phyloP scores from a whole-genome alignment of 345 rosid genomes.

The Dipteronia sinensis region DNA sequence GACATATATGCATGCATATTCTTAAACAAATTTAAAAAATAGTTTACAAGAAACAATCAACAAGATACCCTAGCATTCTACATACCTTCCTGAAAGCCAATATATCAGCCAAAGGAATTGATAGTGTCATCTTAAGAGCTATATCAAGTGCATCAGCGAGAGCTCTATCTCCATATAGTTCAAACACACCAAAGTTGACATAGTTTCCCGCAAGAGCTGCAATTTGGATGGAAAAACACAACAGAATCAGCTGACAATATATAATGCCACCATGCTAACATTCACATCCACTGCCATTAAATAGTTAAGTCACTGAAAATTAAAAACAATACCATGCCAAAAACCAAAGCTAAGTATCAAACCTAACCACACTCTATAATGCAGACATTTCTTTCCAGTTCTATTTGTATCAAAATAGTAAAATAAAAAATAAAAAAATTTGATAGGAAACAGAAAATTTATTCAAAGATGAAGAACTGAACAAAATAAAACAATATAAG shows the following conservation, averaged over 20 bases:
- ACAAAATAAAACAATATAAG: too few relatives aligned
- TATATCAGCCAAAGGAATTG: constrained; percentile 92
- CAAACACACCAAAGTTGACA: constrained; percentile 97
- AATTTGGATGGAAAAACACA: constrained; percentile 26
- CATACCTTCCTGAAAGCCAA: constrained; percentile 92
- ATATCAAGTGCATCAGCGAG: constrained; percentile 94
- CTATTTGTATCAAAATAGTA: too few relatives aligned
- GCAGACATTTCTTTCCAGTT: too few relatives aligned
- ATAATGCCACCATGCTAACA: background rate
- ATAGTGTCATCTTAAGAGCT: constrained; percentile 81
- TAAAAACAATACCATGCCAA: too few relatives aligned
- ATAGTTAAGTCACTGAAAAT: too few relatives aligned
- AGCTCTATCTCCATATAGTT: constrained; percentile 96
- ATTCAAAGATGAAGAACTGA: too few relatives aligned
- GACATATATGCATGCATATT: background rate
- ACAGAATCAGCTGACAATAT: constrained; percentile 8
- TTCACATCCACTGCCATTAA: background rate
- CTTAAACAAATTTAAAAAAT: background rate
- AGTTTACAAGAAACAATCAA: background rate
- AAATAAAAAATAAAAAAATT: too few relatives aligned
- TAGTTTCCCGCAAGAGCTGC: constrained; percentile 94
- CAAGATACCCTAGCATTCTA: background rate
- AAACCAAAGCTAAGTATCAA: too few relatives aligned
- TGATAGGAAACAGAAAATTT: too few relatives aligned
- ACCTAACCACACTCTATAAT: too few relatives aligned